These are phyloP conservation scores for Lepidium didymum DNA, from an alignment of 345 rosid species.

Conservation along the genomic window DNA sequence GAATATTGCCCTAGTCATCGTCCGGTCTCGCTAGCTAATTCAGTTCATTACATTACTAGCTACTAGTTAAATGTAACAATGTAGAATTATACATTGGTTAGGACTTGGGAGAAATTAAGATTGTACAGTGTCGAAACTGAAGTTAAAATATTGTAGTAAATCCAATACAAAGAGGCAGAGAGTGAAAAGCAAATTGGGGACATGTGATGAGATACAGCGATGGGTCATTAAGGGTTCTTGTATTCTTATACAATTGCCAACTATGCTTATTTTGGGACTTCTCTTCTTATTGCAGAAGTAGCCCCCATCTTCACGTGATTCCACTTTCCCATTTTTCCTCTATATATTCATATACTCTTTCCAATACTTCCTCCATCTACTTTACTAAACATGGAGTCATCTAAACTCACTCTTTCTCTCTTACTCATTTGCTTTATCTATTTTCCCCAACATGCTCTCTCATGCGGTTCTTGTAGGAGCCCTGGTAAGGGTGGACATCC, in stretches of 20 bases:
- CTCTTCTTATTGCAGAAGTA: slow-evolving; percentile 31
- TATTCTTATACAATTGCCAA: slow-evolving; percentile 45
- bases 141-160: not conserved
- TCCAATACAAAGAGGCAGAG: not conserved
- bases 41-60: not conserved
- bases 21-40: not conserved
- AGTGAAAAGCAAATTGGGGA: not conserved
- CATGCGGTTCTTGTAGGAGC: slow-evolving; percentile 50
- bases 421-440: slow-evolving; percentile 46
- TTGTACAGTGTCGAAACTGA: not conserved
- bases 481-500: slow-evolving; percentile 28
- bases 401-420: slow-evolving; percentile 44
- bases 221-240: slow-evolving; percentile 24
- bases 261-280: slow-evolving; percentile 67
- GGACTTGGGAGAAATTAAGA: not conserved
- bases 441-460: slow-evolving; percentile 40
- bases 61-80: not conserved
- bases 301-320: slow-evolving; percentile 69
- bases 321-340: slow-evolving; percentile 32
- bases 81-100: no score
- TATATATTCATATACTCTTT: slow-evolving; percentile 30
- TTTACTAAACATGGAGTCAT: slow-evolving; percentile 39
- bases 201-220: slow-evolving; percentile 30
- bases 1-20: not conserved
- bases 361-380: slow-evolving; percentile 2